Base-by-base conservation (phyloP, 1,284 basidiomycete species). In the Chondrostereum purpureum region DNA sequence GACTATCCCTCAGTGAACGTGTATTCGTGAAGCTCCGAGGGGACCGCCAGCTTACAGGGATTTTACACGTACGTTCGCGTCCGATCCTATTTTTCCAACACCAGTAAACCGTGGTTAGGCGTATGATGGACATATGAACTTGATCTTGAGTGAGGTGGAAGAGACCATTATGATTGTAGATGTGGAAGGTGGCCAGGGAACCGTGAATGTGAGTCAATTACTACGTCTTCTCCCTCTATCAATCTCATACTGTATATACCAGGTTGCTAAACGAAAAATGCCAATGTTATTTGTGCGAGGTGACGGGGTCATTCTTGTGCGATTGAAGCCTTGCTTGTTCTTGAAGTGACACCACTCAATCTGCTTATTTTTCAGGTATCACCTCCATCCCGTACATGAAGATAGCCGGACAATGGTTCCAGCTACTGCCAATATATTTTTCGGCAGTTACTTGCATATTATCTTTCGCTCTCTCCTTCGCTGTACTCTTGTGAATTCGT, bases 121-220 rank as follows among this genome's bases (percentile, higher is more conserved):
- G 14, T 99, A 99, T 62, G 96, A 99, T 68, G 94, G 94, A 18
- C 96, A 99, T 67, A 98, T 99, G 95, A 99, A 99, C 66, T 74
- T 99, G 58, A 97, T 99, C 51, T 75, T 99, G 53, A 95, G 89
- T 52, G 90, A 97, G 60, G 96, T 98, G 6, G 94, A 98, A 61
- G 96, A 99, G 68, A 91, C 88, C 3, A 92, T 96, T 56, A 89
- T 92, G 79, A 75, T 92, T 50, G 90, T 96, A 13, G 92, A 96
- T 55, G 69, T 80, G 2, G 84, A 88, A 46, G 73, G 69, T 43
- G 70, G 59, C 12, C 71, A 75, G 45, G 73, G 68, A 0, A 73
- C 78, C 5, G 77, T 88, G 13, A 88, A 83, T 55, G 85, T 85
- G 59, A 45, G 73, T 58, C 14, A 35, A 11, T 17, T 37, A 5